phyloP scores from a whole-genome alignment of 2,329 filamentous ascomycete species.

The Emmonsiellopsis sp. region DNA sequence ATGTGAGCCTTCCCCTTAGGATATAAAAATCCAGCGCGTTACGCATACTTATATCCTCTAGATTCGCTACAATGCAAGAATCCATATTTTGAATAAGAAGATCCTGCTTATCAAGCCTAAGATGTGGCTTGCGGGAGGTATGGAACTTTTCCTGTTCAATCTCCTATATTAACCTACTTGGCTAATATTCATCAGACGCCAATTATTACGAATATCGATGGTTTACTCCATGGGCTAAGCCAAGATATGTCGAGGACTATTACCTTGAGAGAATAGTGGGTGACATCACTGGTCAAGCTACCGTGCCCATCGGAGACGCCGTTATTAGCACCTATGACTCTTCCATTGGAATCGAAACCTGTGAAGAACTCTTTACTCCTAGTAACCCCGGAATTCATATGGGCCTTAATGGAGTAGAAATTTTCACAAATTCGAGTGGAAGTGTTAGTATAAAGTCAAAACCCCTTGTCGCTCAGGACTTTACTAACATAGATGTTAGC shows the following conservation, averaged over 20 bases:
- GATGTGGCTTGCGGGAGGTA: constrained; percentile 59
- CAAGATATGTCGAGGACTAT: constrained; percentile 49
- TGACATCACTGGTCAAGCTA: constrained; percentile 44
- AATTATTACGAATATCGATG: constrained; percentile 42
- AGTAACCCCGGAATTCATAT: constrained; percentile 46
- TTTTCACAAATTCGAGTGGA: constrained; percentile 55
- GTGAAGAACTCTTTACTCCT: constrained; percentile 57
- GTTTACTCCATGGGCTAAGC: constrained; percentile 54
- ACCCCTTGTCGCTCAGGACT: background rate
- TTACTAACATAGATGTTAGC: constrained; percentile 24
- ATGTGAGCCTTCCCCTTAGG: constrained; percentile 40
- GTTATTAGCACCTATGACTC: constrained; percentile 52
- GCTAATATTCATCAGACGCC: background rate
- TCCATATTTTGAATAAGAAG: constrained; percentile 55
- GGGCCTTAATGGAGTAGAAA: constrained; percentile 59
- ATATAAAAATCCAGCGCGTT: background rate
- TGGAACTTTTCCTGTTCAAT: constrained; percentile 41
- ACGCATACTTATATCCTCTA: constrained; percentile 40
- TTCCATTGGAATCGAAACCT: constrained; percentile 3
- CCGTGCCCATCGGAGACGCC: constrained; percentile 58
- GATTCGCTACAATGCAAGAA: constrained; percentile 53
- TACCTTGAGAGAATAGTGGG: constrained; percentile 51
- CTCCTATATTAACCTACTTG: background rate
- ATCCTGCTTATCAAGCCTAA: constrained; percentile 61
- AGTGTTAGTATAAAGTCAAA: constrained; percentile 6